Conservation (phyloP, 345 rosid species). For the Aquilaria yunnanensis region DNA sequence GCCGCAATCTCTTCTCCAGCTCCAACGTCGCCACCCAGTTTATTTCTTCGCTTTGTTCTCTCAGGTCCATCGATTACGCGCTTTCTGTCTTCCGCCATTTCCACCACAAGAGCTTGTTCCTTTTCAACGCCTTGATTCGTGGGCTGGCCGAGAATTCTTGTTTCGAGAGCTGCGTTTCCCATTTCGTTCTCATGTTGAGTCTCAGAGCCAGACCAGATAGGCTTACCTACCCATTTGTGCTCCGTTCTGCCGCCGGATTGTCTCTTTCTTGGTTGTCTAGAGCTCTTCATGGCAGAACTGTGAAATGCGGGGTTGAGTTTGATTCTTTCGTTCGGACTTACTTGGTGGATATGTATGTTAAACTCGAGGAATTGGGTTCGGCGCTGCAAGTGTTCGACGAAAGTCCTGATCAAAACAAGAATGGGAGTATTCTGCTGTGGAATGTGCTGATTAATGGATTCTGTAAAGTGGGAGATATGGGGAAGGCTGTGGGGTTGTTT, state of each 20-base stretch:
- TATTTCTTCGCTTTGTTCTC: constrained; percentile 40
- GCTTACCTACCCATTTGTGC: constrained; percentile 50
- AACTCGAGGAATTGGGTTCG: constrained; percentile 21
- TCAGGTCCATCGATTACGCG: constrained; percentile 33
- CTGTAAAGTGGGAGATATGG: constrained; percentile 35
- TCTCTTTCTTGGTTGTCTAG: constrained; percentile 26
- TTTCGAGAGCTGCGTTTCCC: constrained; percentile 25
- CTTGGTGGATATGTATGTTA: constrained; percentile 49
- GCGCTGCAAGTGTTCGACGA: constrained; percentile 53
- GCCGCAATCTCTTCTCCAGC: constrained; percentile 29
- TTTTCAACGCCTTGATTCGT: constrained; percentile 55
- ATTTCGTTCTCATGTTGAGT: constrained; percentile 47
- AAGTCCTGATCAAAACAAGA: constrained; percentile 40
- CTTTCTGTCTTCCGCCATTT: constrained; percentile 33
- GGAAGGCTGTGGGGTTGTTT: constrained; percentile 43
- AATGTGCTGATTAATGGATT: constrained; percentile 61
- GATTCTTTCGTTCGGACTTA: constrained; percentile 42
- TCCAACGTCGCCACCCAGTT: constrained; percentile 38
- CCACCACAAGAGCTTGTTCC: constrained; percentile 32
- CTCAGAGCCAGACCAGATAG: constrained; percentile 35
- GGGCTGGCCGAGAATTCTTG: constrained; percentile 37
- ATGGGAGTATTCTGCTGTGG: constrained; percentile 39
- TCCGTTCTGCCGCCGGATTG: constrained; percentile 34
- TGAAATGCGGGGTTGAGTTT: constrained; percentile 33
- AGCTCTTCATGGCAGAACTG: constrained; percentile 35